Percentiles rank a stretch among this genome's conserved stretches.
Evolutionary conservation across 768 basidiomycete species (phyloP).

Genomic region (Dentipellis fragilis): DNA sequence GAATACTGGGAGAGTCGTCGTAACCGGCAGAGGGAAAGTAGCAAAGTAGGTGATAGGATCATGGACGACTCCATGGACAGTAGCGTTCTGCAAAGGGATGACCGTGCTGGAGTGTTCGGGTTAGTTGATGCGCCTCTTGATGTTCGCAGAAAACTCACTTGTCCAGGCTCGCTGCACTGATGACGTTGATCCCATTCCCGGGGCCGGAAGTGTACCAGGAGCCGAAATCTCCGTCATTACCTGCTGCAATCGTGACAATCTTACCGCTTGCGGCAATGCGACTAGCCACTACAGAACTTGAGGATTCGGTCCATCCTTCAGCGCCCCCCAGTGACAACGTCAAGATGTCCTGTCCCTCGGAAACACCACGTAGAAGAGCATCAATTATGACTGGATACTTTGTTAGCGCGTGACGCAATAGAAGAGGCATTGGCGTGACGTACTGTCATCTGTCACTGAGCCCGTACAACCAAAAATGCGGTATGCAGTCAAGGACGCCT

Average conservation of each 20-base stretch:
- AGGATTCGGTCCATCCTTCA: conserved; percentile 54
- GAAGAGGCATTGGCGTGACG: conserved; percentile 6
- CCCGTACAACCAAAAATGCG: conserved; percentile 55
- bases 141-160: conserved; percentile 20
- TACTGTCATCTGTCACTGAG: conserved; percentile 41
- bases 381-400: conserved; percentile 30
- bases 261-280: conserved; percentile 47
- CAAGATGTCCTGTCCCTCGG: conserved; percentile 51
- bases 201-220: conserved; percentile 52
- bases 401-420: conserved; percentile 17
- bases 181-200: conserved; percentile 44
- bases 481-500: conserved; percentile 43
- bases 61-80: conserved; percentile 37
- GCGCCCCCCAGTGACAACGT: conserved; percentile 56
- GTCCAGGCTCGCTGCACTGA: conserved; percentile 45
- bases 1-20: conserved; percentile 40
- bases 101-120: conserved; percentile 28
- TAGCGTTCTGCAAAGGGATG: conserved; percentile 47
- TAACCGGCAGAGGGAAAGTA: conserved; percentile 35
- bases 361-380: conserved; percentile 38
- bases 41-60: conserved; percentile 46
- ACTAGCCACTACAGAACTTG: conserved; percentile 45
- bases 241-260: conserved; percentile 55
- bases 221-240: conserved; percentile 42
- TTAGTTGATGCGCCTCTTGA: neutral